Evolutionary conservation across 176 grass and related monocot genomes (phyloP).

Genomic region (Musa beccarii): DNA sequence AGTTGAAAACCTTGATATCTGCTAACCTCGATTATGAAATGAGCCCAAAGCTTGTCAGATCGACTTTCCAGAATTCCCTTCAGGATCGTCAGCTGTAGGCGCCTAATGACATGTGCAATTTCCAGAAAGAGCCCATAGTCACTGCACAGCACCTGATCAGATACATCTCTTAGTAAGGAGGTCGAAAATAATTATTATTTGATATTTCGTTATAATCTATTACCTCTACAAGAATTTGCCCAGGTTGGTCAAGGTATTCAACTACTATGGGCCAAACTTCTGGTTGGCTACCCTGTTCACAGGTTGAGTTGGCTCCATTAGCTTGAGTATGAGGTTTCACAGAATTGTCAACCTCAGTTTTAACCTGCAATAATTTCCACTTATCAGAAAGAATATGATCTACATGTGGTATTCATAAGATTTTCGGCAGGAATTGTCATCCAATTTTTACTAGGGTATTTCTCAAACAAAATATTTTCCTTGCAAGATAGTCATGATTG

Average conservation of each 20-base stretch:
- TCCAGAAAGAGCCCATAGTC: constrained; percentile 53
- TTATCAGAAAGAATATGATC: neutral
- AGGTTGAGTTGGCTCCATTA: neutral
- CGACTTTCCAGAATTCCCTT: constrained; percentile 48
- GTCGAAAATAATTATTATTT: neutral
- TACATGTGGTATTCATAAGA: neutral
- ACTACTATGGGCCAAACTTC: constrained; percentile 45
- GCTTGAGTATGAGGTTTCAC: constrained; percentile 12
- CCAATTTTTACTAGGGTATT: neutral
- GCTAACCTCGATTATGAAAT: constrained; percentile 51
- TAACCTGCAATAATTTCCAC: neutral
- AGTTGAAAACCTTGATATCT: neutral
- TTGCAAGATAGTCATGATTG: neutral
- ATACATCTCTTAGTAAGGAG: neutral
- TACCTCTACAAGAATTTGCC: constrained; percentile 70
- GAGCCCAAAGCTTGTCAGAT: constrained; percentile 41
- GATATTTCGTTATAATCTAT: neutral
- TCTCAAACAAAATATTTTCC: neutral
- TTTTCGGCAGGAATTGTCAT: neutral
- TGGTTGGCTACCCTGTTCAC: constrained; percentile 21
- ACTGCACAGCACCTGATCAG: constrained; percentile 43
- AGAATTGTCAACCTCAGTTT: neutral
- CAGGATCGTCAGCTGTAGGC: constrained; percentile 43
- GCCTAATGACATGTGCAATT: constrained; percentile 34
- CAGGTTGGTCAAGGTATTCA: constrained; percentile 55